Conservation (phyloP, 495 filamentous ascomycete species). For the Entonaema liquescens region DNA sequence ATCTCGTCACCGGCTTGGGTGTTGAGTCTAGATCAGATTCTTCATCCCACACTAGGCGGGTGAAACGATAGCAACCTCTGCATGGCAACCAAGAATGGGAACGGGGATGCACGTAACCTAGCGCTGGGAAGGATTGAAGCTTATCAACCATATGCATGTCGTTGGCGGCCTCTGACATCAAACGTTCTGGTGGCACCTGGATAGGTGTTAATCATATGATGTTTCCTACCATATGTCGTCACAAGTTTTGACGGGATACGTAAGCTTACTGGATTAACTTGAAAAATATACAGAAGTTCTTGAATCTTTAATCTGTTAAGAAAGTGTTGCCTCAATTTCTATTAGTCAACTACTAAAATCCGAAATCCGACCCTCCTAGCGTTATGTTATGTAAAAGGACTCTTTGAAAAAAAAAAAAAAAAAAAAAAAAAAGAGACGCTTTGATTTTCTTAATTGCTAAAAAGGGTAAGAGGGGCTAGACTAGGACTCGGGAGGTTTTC, state of each 20-base stretch:
- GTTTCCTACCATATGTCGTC: constrained; percentile 13
- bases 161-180: constrained; percentile 18
- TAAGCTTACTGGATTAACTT: constrained; percentile 17
- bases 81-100: constrained; percentile 11
- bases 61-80: constrained; percentile 30
- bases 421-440: no score
- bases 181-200: neutral
- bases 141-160: constrained; percentile 21
- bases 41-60: neutral
- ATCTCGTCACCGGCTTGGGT: neutral
- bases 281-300: neutral
- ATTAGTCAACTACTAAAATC: neutral
- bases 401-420: no score
- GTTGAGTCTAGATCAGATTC: constrained; percentile 18
- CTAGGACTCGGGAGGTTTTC: constrained; percentile 20
- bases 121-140: constrained; percentile 26
- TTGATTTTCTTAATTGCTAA: constrained; percentile 2
- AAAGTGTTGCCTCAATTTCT: neutral
- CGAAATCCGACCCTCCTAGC: neutral
- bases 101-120: constrained; percentile 18
- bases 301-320: neutral
- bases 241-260: constrained; percentile 8
- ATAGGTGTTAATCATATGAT: constrained; percentile 25
- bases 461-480: constrained; percentile 33
- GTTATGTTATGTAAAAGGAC: neutral